Evolutionary conservation across 306 rosid genomes (phyloP).

Genomic region (Chamaecrista fasciculata): DNA sequence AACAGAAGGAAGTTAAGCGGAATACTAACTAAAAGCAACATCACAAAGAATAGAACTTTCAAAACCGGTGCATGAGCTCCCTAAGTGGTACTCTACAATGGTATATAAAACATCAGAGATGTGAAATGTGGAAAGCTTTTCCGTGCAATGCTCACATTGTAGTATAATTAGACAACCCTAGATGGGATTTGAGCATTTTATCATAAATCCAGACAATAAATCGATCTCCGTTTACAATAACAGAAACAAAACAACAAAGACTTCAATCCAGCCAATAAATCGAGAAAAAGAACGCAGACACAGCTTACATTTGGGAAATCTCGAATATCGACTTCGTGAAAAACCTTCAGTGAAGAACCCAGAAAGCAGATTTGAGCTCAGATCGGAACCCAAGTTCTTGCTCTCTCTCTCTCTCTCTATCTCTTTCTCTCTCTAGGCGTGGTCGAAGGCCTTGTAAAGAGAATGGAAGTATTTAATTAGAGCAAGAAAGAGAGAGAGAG

Average conservation of each 20-base stretch:
- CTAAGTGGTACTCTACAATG: too few relatives aligned
- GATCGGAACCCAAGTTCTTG: too few relatives aligned
- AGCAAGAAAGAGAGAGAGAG: neutral
- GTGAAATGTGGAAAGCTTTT: neutral
- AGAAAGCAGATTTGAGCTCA: conserved; percentile 19
- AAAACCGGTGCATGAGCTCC: neutral
- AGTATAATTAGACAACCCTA: neutral
- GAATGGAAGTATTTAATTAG: neutral
- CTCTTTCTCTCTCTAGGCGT: neutral
- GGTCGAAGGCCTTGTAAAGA: neutral
- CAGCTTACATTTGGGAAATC: conserved; percentile 32
- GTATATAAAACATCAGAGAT: neutral
- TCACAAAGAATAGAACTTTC: neutral
- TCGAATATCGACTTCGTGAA: conserved; percentile 11
- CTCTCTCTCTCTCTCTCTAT: too few relatives aligned
- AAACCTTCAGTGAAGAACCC: neutral
- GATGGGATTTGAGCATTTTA: neutral
- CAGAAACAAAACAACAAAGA: neutral
- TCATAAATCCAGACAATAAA: neutral
- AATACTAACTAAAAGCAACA: neutral
- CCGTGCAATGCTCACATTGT: neutral
- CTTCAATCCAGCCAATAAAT: neutral
- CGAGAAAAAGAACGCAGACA: neutral
- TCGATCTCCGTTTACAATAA: neutral
- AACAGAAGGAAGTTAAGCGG: neutral